Base-by-base conservation (phyloP, 2,329 filamentous ascomycete genomes). In the Calonectria montana region DNA sequence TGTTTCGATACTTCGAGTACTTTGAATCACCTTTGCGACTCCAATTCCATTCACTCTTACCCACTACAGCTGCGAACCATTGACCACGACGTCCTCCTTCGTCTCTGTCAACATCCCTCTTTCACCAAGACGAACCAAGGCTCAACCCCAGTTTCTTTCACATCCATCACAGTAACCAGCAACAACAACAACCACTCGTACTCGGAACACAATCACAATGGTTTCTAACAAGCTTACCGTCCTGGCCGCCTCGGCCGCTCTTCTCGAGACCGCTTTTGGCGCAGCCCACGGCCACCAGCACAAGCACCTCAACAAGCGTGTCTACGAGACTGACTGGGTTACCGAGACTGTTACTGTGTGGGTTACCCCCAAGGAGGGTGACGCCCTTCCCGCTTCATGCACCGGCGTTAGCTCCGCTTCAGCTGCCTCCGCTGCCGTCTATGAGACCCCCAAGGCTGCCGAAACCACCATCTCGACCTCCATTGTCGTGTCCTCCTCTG, bases 251-350 rank as follows among this genome's bases (percentile, higher is more conserved):
- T 81, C 85, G 68, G 81, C 85, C 70, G 81, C 84, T 76, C 82
- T 89, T 57, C 81, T 84, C 75, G 82, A 85, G 76, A 83, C 87
- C 79, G 83, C 83, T 72, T 70, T 84, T 47, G 87, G 85, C 74
- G 84, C 75, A 84, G 83, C 80, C 76, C 84, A 87, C 80, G 84
- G 84, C 53, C 84, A 86, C 76, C 79, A 79, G 61, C 84, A 87
- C 74, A 74, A 77, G 61, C 80, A 81, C 55, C 74, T 82, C 59
- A 78, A 81, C 70, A 77, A 80, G 74, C 77, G 79, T 66, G 78
- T 77, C 50, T 81, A 81, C 27, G 78, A 83, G 48, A 79, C 82
- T 12, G 82, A 84, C 66, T 86, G 83, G 82, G 82, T 84, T 65
- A 87, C 84, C 47, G 84, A 86, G 65, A 76, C 70, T 65, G 71